Base-by-base conservation (phyloP, 371 early-diverging fungal genomes). In the Mortierella sp. region DNA sequence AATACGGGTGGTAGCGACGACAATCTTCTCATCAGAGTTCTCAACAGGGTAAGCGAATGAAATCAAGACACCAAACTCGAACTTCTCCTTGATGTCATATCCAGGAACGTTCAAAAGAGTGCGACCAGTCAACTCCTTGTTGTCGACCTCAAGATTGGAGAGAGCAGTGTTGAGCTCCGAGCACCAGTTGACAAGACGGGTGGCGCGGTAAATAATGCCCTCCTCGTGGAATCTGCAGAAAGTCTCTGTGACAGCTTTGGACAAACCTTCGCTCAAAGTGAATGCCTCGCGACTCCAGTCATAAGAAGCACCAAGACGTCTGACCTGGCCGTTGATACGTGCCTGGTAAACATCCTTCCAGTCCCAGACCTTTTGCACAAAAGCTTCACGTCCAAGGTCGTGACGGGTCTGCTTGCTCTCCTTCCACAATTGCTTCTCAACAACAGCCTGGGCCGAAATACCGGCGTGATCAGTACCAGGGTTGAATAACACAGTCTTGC, bases 381-480 rank as follows among this genome's bases (percentile, higher is more conserved):
- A 99, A 55, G 85, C 88, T 57, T 97, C 98, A 71, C 99, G 94
- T 26, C 98, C 98, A n/a, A 97, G 81, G 72, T 96, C 95, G 77
- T 99, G 97, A 51, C 99, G 92, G 5, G 97, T 96, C 64, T 90
- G 78, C 62, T 93, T 89, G 63, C 88, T 79, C 67, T 97, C 93
- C 84, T 92, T 94, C 92, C 92, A 93, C 64, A 99, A 75, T 78
- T 92, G 92, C 90, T 99, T 98, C 83, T 99, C 99, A 16, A 99
- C 99, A 30, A 99, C 99, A 30, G 96, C 89, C 85, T 99, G 99
- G 40, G 98, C 97, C 26, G 99, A 96, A 83, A 99, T 99, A 84
- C 99, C 99, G 18, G 99, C 99, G 84, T 99, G 99, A 86, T 99
- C 99, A 61, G 94, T 94, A 66, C 99, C 99, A n/a, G 99, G 98